Evolutionary conservation across 306 rosid species (phyloP).

Genomic region (Dryas alaskensis): DNA sequence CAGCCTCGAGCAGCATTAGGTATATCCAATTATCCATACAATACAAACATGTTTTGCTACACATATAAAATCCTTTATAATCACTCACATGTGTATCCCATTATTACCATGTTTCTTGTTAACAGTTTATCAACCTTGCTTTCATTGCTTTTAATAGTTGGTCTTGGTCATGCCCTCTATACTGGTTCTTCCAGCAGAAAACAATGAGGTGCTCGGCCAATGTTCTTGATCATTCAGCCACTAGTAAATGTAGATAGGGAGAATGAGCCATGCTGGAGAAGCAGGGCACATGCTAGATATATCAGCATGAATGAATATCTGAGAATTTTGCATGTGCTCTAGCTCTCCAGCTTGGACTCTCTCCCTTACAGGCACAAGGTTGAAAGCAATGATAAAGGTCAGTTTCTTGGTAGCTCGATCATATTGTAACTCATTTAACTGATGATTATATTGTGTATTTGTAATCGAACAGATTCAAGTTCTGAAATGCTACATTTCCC

Average conservation of each 20-base stretch:
- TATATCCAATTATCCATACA: neutral
- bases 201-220: neutral
- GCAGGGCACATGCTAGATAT: conserved; percentile 80
- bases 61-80: conserved; percentile 3
- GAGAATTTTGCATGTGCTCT: conserved; percentile 53
- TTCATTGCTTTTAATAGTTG: too few relatives aligned
- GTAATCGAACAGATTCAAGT: neutral
- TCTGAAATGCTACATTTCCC: conserved; percentile 11
- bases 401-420: conserved; percentile 9
- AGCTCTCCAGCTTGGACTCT: conserved; percentile 58
- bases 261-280: conserved; percentile 69
- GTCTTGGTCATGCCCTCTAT: too few relatives aligned
- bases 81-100: conserved; percentile 15
- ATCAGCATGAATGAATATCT: conserved; percentile 18
- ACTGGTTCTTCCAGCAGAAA: neutral
- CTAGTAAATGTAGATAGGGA: conserved; percentile 26
- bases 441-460: neutral
- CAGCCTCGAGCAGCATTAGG: conserved; percentile 3
- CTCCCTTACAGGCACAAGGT: conserved; percentile 33
- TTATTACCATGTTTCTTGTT: conserved; percentile 11
- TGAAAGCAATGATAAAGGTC: conserved; percentile 12
- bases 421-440: neutral
- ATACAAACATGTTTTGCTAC: conserved; percentile 12
- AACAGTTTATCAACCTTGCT: neutral
- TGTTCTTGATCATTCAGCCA: conserved; percentile 9